Conservation (phyloP, 1,284 basidiomycete species). For the Stereum hirsutum region DNA sequence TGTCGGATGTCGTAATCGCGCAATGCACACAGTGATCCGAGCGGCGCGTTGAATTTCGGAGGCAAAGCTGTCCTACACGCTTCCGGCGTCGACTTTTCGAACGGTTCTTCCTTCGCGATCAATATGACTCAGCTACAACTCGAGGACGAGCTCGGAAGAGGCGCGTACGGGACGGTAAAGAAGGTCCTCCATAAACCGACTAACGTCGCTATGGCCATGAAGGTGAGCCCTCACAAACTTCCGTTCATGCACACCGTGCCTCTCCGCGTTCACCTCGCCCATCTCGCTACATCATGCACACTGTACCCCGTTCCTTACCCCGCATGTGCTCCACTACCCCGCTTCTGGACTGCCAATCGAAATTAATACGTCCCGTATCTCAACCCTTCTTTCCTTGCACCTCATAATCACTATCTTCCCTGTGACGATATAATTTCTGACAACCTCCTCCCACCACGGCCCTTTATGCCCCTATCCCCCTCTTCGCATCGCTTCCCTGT, state of each 20-base stretch:
- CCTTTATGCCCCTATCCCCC: background rate
- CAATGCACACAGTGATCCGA: constrained; percentile 65
- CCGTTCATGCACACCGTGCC: background rate
- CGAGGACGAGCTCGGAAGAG: constrained; percentile 88
- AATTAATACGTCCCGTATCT: too few species aligned
- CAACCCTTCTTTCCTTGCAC: too few species aligned
- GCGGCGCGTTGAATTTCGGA: constrained; percentile 87
- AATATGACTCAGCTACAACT: constrained; percentile 94
- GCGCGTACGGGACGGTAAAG: constrained; percentile 97
- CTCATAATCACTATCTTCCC: background rate
- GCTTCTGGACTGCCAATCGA: too few species aligned
- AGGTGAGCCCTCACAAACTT: constrained; percentile 45
- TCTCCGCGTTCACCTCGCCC: too few species aligned
- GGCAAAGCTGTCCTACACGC: constrained; percentile 93
- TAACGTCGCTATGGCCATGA: constrained; percentile 98
- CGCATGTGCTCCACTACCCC: background rate
- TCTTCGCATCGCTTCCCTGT: constrained; percentile 8
- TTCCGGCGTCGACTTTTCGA: constrained; percentile 90
- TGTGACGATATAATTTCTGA: background rate
- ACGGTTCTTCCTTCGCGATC: constrained; percentile 88
- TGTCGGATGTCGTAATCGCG: background rate
- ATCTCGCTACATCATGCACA: too few species aligned
- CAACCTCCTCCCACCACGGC: background rate
- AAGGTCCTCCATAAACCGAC: constrained; percentile 92
- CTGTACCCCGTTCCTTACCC: too few species aligned